Base-by-base conservation (phyloP, 140 eudicot genomes). In the Ambrosia hybrid region DNA sequence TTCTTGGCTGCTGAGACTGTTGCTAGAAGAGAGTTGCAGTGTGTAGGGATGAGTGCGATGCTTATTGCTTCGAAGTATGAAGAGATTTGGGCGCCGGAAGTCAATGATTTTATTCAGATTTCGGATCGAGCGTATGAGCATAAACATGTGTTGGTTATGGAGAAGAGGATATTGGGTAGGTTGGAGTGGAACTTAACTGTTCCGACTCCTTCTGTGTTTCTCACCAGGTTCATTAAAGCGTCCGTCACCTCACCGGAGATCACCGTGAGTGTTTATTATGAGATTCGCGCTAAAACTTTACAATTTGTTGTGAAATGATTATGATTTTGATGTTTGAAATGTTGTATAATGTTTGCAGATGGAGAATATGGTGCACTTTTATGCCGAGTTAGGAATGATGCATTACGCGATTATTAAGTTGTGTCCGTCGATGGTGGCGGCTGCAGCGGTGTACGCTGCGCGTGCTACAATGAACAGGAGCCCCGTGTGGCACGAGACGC, bases 181-280 rank as follows among this genome's bases (percentile, higher is more conserved):
- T 57, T 93, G 51, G 96, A 93, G 34, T 93, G 98, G 98, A 69
- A 79, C 51, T 59, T 93, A 56, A 93, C 97, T 0, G 91, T 93
- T 13, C 98, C 98, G 0, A 93, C 97, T 2, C 96, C 96, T 0
- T 93, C 85, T 60, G 89, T 93, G 21, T 93, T 90, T 76, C 93
- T 93, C 2, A 78, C 83, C 3, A 75, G 98, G 13, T 93, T 85
- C 83, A 87, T 92, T 78, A 92, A 92, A 74, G 98, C 92, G 9
- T 77, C 96, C 0, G 77, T 61, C 17, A 14, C 56, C 9, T 64
- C 75, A n/a, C 74, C 67, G n/a, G 83, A 79, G 15, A 37, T 30
- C 60, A 59, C 55, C 1, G 70, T 68, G 39, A 26, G 70, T 14
- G 51, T 67, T 11, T 51, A 17, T 51, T 16, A 8, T 57, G 21